These are phyloP conservation scores for Ceratocystis cacaofunesta DNA, from an alignment of 2,329 filamentous ascomycete species.

Conservation along the genomic window DNA sequence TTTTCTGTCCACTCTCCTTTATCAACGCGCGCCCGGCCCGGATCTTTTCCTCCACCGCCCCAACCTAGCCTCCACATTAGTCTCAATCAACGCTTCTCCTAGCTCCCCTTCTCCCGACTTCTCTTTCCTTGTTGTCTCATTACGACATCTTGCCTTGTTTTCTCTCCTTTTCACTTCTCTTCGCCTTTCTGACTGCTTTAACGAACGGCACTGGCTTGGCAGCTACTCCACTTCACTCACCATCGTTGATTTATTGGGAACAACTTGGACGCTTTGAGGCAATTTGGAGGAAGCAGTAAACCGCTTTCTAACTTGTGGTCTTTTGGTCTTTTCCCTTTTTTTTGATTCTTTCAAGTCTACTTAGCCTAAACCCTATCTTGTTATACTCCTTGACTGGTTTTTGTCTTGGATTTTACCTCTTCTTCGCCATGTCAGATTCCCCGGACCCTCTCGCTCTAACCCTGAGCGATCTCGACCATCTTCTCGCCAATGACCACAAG, in stretches of 20 bases:
- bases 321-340: not conserved
- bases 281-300: not conserved
- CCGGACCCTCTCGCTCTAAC: conserved; percentile 40
- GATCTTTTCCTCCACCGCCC: not conserved
- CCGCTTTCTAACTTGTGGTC: not conserved
- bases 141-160: not conserved
- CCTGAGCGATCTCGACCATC: conserved; percentile 44
- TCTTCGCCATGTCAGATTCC: conserved; percentile 20
- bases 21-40: not conserved
- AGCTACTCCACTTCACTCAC: not conserved
- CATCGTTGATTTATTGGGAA: not conserved
- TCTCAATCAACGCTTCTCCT: not conserved
- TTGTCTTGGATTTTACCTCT: not conserved
- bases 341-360: not conserved
- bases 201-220: not conserved
- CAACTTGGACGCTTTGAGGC: not conserved
- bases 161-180: not conserved
- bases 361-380: not conserved
- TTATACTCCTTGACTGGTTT: not conserved
- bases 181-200: not conserved
- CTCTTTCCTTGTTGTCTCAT: not conserved
- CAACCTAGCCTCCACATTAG: not conserved
- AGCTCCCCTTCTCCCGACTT: not conserved
- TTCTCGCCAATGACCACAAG: conserved; percentile 56
- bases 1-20: not conserved